Evolutionary conservation across 1,139 yeast genomes (phyloP), one percentile per base, ranked within the genome.

Genomic region (Sugiyamaella novakii): DNA sequence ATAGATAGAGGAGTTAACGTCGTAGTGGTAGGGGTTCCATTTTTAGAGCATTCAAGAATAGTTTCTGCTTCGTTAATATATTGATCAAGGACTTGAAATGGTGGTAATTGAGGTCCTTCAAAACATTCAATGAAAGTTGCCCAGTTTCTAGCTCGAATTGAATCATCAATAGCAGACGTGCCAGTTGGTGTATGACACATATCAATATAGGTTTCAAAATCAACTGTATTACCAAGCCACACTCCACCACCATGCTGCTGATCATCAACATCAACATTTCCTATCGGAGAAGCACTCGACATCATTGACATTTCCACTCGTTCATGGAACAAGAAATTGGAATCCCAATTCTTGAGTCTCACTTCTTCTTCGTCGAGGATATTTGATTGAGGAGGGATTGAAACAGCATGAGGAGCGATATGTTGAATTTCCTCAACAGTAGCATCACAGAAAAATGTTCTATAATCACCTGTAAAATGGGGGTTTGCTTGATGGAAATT

Each of bases 181-280:
- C 34, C 12, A 27, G 37, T 17, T 14, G 47, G 30, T 22, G 46
- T 22, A 19, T 36, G 38, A 42, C 38, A 24, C 24, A 53, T 41
- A 29, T 62, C 64, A 14, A 57, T 53, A 50, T 58, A 63, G 15
- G 62, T 58, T 28, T 64, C 69, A 47, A 70, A 77, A 60, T 83
- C 87, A 1, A 78, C 74, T 1, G 80, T 72, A 61, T 89, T 91
- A 1, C 98, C 98, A 42, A 84, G 74, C 91, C 91, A 91, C 3
- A 89, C 79, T 39, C 78, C 74, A 15, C 57, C 53, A 10, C 56
- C 50, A 17, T 22, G 8, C 5, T 31, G 5, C 10, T 18, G 17
- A 8, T 24, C 12, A 3, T 12, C 24, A 3, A n/a, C 21, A 12
- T 2, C 25, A 12, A 5, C 14, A 18, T 71, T 66, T 12, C 70